Percentiles rank a stretch among this genome's conserved stretches.
phyloP scores from a whole-genome alignment of 495 filamentous ascomycete species.

The Mytilinidion resinicola region DNA sequence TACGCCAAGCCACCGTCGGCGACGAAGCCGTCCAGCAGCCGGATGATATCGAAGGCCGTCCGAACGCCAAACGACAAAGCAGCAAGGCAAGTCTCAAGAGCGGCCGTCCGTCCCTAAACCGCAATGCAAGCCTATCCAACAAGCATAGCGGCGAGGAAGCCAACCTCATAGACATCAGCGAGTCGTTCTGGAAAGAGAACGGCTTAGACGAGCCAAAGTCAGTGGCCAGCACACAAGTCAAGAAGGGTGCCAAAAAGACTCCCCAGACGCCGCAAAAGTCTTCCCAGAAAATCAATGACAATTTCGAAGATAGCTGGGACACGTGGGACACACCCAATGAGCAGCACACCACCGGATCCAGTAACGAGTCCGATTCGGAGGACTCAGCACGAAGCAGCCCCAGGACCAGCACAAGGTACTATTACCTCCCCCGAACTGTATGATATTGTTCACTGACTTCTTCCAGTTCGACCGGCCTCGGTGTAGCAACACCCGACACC shows the following conservation, averaged over 20 bases:
- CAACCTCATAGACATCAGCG: slow-evolving; percentile 23
- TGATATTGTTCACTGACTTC: slow-evolving; percentile 15
- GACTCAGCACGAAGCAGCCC: slow-evolving; percentile 26
- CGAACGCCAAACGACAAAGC: slow-evolving; percentile 34
- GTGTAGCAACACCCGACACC: slow-evolving; percentile 4
- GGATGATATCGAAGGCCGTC: slow-evolving; percentile 36
- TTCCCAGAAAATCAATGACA: slow-evolving; percentile 9
- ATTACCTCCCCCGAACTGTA: slow-evolving; percentile 14
- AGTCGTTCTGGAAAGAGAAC: slow-evolving; percentile 36
- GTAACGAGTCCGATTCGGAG: slow-evolving; percentile 23
- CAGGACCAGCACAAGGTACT: slow-evolving; percentile 26
- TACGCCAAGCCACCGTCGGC: slow-evolving; percentile 89
- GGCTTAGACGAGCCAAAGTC: slow-evolving; percentile 27
- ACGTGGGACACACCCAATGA: slow-evolving; percentile 32
- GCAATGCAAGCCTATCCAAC: slow-evolving; percentile 14
- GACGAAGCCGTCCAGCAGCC: slow-evolving; percentile 62
- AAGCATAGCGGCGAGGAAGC: background rate
- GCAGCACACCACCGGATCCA: slow-evolving; percentile 13
- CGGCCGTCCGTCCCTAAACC: slow-evolving; percentile 6
- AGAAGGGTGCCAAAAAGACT: slow-evolving; percentile 19
- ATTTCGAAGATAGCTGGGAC: slow-evolving; percentile 31
- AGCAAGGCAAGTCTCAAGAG: slow-evolving; percentile 46
- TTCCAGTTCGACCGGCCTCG: slow-evolving; percentile 17
- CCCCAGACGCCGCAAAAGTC: slow-evolving; percentile 21
- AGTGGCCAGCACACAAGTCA: slow-evolving; percentile 18